A percentile compares a stretch with the other conserved stretches of the same genome.
Evolutionary conservation across 805 yeast genomes (phyloP).

Genomic region (Lipomyces spencermartinsiae): DNA sequence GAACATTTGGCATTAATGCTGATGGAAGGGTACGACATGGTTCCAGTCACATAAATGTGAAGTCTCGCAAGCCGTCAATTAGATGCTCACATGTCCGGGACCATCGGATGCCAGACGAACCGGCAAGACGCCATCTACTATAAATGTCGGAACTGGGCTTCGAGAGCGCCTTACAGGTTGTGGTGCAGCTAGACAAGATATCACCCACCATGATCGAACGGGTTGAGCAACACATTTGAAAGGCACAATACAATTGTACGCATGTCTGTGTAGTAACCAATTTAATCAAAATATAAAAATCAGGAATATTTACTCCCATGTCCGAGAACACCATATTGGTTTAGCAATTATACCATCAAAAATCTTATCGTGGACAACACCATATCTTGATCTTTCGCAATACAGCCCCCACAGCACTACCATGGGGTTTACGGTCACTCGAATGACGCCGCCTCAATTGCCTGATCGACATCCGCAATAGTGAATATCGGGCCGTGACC

Average conservation of each 20-base stretch:
- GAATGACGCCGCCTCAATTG: conserved; percentile 9
- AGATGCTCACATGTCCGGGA: too few species aligned
- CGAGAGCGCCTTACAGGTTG: too few species aligned
- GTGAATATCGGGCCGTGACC: conserved; percentile 32
- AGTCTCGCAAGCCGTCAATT: too few species aligned
- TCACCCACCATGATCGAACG: too few species aligned
- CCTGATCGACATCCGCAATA: conserved; percentile 23
- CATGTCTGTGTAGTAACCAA: background rate
- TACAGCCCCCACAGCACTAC: background rate
- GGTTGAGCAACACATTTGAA: too few species aligned
- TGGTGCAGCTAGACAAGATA: too few species aligned
- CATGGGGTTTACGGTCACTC: background rate
- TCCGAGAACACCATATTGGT: background rate
- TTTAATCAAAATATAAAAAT: background rate
- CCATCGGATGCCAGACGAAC: too few species aligned
- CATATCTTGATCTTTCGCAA: background rate
- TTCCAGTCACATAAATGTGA: too few species aligned
- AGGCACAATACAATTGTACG: background rate
- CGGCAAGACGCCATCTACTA: too few species aligned
- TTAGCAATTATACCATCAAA: background rate
- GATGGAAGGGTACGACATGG: too few species aligned
- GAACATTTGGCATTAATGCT: too few species aligned
- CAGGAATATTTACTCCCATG: background rate
- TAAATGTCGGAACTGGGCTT: too few species aligned
- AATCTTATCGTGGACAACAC: background rate